phyloP scores from a whole-genome alignment of 371 early-diverging fungal genomes.

The Rhizomucor miehei region DNA sequence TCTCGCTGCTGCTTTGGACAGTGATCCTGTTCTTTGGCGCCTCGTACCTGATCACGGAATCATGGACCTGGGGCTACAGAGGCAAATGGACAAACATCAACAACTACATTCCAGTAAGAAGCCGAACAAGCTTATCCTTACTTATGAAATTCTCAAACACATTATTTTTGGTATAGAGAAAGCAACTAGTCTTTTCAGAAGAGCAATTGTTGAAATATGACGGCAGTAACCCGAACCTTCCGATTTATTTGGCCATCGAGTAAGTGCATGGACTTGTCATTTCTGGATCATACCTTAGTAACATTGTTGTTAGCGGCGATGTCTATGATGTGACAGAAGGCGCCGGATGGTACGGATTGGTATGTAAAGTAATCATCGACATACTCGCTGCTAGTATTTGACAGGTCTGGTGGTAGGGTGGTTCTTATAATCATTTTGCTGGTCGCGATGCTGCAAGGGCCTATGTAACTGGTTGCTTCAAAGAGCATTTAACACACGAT shows the following conservation, averaged over 20 bases:
- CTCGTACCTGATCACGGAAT: constrained; percentile 76
- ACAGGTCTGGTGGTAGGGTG: constrained; percentile 46
- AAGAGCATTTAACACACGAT: constrained; percentile 92
- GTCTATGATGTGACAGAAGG: constrained; percentile 86
- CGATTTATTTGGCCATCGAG: constrained; percentile 89
- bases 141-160: background rate
- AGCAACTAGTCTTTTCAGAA: constrained; percentile 66
- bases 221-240: constrained; percentile 72
- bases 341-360: constrained; percentile 72
- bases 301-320: constrained; percentile 77
- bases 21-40: constrained; percentile 51
- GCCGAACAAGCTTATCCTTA: background rate
- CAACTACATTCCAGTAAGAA: constrained; percentile 66
- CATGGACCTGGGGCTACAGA: constrained; percentile 75
- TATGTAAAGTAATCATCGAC: constrained; percentile 21
- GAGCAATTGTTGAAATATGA: constrained; percentile 75
- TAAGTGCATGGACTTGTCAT: too few species aligned
- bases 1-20: constrained; percentile 27
- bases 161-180: constrained; percentile 24
- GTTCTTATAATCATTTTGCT: constrained; percentile 87
- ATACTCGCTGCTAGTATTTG: too few species aligned
- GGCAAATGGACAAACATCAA: constrained; percentile 75
- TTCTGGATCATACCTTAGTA: too few species aligned
- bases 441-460: constrained; percentile 93
- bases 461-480: constrained; percentile 92